These are phyloP conservation scores for Phyllosticta citrichinensis DNA, from an alignment of 2,329 filamentous ascomycete genomes.

Conservation along the genomic window DNA sequence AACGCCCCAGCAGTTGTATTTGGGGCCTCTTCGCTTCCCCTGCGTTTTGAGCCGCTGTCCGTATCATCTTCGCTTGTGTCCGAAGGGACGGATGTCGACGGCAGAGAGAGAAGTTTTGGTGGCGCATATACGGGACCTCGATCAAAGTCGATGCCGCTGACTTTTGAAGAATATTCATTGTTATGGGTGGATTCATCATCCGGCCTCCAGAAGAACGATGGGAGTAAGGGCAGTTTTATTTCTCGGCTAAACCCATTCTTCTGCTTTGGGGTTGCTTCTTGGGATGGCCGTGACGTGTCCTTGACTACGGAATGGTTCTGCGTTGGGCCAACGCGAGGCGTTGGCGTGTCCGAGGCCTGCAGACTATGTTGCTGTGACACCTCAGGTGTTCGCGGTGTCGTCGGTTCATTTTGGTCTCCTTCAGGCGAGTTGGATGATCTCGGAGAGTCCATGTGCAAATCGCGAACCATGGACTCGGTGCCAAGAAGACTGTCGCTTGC, in stretches of 20 bases:
- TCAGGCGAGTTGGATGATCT: conserved; percentile 28
- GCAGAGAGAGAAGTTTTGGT: not conserved
- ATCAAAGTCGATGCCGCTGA: conserved; percentile 36
- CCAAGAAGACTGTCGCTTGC: conserved; percentile 34
- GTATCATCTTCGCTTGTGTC: conserved; percentile 1
- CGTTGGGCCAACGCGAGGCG: not conserved
- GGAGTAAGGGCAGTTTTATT: conserved; percentile 34
- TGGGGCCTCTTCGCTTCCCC: not conserved
- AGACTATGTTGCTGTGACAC: conserved; percentile 17
- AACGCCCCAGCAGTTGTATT: not conserved
- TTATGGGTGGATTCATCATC: conserved; percentile 35
- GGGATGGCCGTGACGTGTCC: conserved; percentile 9
- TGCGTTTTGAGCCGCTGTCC: not conserved
- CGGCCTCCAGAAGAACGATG: conserved; percentile 37
- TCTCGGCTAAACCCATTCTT: conserved; percentile 29
- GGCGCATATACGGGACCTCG: conserved; percentile 14
- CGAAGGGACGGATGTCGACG: conserved; percentile 1
- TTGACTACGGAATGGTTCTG: not conserved
- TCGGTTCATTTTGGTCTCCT: conserved; percentile 27
- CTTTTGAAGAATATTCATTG: conserved; percentile 34
- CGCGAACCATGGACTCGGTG: conserved; percentile 38
- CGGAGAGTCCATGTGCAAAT: conserved; percentile 39
- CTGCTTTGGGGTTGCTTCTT: conserved; percentile 29
- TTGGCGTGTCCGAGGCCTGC: conserved; percentile 16
- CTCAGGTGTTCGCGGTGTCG: conserved; percentile 19